phyloP scores from a whole-genome alignment of 2,329 filamentous ascomycete species.

The Ophiosphaerella narmari region DNA sequence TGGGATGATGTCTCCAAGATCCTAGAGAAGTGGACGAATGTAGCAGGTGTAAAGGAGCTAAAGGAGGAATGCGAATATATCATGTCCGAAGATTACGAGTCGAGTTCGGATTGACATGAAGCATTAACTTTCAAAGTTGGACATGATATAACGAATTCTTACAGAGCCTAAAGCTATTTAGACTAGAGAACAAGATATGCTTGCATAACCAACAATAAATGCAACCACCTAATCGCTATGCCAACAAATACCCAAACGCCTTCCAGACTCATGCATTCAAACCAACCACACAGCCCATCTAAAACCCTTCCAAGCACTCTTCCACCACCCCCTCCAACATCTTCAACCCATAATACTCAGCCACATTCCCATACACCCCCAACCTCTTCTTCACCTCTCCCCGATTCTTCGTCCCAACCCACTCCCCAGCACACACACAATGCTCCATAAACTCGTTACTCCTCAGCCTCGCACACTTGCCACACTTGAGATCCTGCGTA shows the following conservation, averaged over 20 bases:
- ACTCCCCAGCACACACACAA: conserved; percentile 87
- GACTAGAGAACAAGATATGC: no score
- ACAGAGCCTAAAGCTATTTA: no score
- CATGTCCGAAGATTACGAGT: conserved; percentile 31
- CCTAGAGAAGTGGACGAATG: conserved; percentile 51
- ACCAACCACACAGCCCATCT: neutral
- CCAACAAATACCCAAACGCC: no score
- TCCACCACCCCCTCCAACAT: conserved; percentile 80
- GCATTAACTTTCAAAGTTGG: no score
- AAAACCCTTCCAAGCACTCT: conserved; percentile 60
- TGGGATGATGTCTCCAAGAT: conserved; percentile 50
- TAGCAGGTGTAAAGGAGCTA: conserved; percentile 50
- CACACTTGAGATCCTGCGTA: conserved; percentile 88
- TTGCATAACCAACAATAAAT: no score
- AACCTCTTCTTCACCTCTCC: conserved; percentile 69
- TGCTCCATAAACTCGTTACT: conserved; percentile 97
- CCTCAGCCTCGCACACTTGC: conserved; percentile 67
- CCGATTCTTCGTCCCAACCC: conserved; percentile 72
- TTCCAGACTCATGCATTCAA: no score
- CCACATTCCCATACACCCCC: conserved; percentile 73
- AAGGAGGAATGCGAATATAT: conserved; percentile 44
- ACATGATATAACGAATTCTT: no score
- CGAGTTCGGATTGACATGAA: conserved; percentile 14
- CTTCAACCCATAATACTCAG: conserved; percentile 75
- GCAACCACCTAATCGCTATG: no score